Base-by-base conservation (phyloP, 2,329 filamentous ascomycete genomes). In the Chalara sp. region DNA sequence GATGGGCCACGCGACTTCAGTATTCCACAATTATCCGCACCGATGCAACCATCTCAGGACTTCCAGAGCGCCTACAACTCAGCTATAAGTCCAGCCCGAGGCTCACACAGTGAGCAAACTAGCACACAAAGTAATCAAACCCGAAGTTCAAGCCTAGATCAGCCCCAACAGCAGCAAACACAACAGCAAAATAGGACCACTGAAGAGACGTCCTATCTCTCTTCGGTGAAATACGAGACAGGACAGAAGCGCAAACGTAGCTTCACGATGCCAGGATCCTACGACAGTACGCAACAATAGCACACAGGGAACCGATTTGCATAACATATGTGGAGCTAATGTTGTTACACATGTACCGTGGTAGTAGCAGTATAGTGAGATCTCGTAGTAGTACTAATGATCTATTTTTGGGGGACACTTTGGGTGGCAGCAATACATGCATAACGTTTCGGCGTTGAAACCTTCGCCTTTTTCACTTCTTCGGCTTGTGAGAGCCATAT, bases 21-120 rank as follows among this genome's bases (percentile, higher is more conserved):
- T 10, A 73, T 77, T 60, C 70, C 76, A 3, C 77, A 80, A 59
- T 69, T 80, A 67, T 78, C 73, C 58, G 75, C 77, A 2, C 76
- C 76, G 1, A 77, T 79, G 51, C 72, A 72, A 3, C 72, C 76
- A 4, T 67, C 77, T 0, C 72, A 72, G 48, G 78, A 81, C 49
- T 80, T 80, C 41, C 48, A 58, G 32, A 58, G 51, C 30, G 61
- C 58, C 43, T 64, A 64, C 48, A 58, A 56, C 46, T 55, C 62
- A 32, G 60, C 41, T 41, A 32, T 58, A 11, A 58, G 56, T 35
- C 51, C 60, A 29, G 43, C 46, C 5, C 48, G 56, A 46, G 46
- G 39, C 28, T 50, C 58, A 44, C 58, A 59, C 39, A 44, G 40
- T 7, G 55, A 61, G 12, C 57, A 55, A 43, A 55, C 51, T n/a